These are phyloP conservation scores for Stachybotrys chartarum DNA, from an alignment of 2,329 filamentous ascomycete species.

Conservation along the genomic window DNA sequence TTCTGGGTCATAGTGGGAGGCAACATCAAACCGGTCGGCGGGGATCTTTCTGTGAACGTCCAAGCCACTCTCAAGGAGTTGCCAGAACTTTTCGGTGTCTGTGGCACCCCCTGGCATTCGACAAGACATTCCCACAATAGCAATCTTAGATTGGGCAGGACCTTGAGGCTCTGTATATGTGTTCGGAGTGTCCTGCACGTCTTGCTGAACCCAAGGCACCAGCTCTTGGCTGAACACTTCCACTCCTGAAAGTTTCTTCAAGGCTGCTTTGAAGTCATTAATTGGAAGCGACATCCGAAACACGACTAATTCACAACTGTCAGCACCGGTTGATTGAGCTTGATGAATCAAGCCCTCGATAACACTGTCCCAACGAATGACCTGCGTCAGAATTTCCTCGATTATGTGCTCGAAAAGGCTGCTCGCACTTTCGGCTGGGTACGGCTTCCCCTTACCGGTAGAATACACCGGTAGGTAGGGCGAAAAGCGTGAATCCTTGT, in stretches of 20 bases:
- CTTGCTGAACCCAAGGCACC: background rate
- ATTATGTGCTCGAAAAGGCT: conserved; percentile 6
- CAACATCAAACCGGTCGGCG: conserved; percentile 58
- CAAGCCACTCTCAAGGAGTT: conserved; percentile 57
- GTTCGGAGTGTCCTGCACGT: background rate
- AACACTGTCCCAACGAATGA: conserved; percentile 7
- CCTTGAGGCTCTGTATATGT: background rate
- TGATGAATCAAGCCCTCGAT: conserved; percentile 2
- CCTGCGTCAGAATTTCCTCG: conserved; percentile 6
- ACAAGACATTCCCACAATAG: conserved; percentile 62
- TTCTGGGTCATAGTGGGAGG: conserved; percentile 59
- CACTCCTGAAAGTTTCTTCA: too few species aligned
- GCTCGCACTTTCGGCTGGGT: conserved; percentile 1
- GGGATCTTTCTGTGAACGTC: conserved; percentile 61
- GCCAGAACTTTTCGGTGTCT: conserved; percentile 46
- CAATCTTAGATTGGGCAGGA: conserved; percentile 49
- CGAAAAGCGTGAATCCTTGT: background rate
- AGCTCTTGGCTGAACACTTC: background rate
- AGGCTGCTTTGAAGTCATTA: conserved; percentile 1
- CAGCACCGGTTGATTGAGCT: background rate
- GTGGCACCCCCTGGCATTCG: conserved; percentile 37
- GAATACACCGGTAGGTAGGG: conserved; percentile 2
- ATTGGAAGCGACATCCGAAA: conserved; percentile 2
- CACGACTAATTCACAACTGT: background rate
- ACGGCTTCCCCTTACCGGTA: conserved; percentile 7